Base-by-base conservation (phyloP, 176 grass and related monocot genomes). In the Dactylis glomerata region DNA sequence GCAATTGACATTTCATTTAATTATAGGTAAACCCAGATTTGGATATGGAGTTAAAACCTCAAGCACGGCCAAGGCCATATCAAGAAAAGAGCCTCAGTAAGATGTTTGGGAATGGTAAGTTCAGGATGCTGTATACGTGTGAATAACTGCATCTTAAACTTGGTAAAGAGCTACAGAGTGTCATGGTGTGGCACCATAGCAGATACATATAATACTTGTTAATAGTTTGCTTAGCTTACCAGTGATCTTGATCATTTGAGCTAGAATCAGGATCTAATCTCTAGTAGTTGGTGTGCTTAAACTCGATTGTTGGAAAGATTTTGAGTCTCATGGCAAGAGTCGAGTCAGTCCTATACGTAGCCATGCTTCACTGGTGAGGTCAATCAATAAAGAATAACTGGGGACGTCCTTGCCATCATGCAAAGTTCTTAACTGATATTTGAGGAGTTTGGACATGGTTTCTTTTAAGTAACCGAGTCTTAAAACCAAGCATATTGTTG, bases 1-100 rank as follows among this genome's bases (percentile, higher is more conserved):
- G 50, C 15, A 47, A 52, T 69, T 78, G 66, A 46, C 38, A n/a
- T 47, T 69, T 89, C 45, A 63, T 33, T 63, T 62, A 65, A 83
- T 74, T 86, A 38, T 30, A 96, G 94, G 91, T 96, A 66, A 97
- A 97, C 62, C 94, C 91, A 68, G 94, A 97, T 86, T 84, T 94
- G 83, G 86, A 92, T 8, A 92, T 94, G 94, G 92, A 97, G 77
- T 81, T 97, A 73, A 92, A 90, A 57, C 92, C 96, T 13, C 96
- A 98, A 77, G 96, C 93, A 73, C 88, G 87, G 37, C 93, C 91
- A 85, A 95, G 96, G 82, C 93, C 96, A 65, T 98, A 98, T 85
- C 96, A 98, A 89, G 93, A 98, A 75, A 98, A 95, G 89, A 98
- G 96, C 73, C 96, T 98, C 33, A 98, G 96, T 84, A 98, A 95